These are phyloP conservation scores for Kandelia obovata DNA, from an alignment of 345 rosid genomes.

Conservation along the genomic window DNA sequence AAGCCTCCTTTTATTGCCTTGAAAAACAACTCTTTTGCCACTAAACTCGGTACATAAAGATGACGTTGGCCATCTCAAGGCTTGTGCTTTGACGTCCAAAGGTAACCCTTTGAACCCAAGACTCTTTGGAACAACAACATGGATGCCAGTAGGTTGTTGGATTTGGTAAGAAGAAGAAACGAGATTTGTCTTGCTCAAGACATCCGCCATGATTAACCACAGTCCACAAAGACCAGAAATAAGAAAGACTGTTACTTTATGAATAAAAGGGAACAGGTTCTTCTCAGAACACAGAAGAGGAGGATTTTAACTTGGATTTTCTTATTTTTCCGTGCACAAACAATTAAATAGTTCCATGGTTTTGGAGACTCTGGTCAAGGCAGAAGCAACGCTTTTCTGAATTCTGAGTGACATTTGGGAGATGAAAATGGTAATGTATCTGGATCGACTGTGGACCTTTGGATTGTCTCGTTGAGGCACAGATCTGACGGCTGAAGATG, in stretches of 20 bases:
- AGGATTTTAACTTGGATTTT: neutral
- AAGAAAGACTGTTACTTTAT: neutral
- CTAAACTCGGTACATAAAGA: conserved; percentile 27
- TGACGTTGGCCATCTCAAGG: conserved; percentile 23
- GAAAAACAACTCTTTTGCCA: conserved; percentile 42
- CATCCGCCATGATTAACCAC: conserved; percentile 39
- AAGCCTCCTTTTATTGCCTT: conserved; percentile 26
- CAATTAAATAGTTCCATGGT: too few species aligned
- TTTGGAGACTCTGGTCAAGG: neutral
- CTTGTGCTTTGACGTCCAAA: conserved; percentile 31
- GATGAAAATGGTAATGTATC: neutral
- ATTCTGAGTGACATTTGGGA: neutral
- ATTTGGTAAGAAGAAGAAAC: conserved; percentile 29
- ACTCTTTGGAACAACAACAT: conserved; percentile 26
- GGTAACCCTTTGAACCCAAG: conserved; percentile 35
- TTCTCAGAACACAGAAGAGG: neutral
- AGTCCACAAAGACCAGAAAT: neutral
- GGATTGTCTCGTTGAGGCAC: neutral
- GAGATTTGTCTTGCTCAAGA: conserved; percentile 44
- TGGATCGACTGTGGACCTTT: conserved; percentile 2
- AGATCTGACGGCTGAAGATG: conserved; percentile 21
- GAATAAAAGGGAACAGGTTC: neutral
- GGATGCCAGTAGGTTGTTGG: conserved; percentile 24
- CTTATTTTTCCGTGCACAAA: too few species aligned
- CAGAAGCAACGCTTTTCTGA: neutral